These are phyloP conservation scores for Penicillium argentinense DNA, from an alignment of 495 filamentous ascomycete genomes.

Conservation along the genomic window DNA sequence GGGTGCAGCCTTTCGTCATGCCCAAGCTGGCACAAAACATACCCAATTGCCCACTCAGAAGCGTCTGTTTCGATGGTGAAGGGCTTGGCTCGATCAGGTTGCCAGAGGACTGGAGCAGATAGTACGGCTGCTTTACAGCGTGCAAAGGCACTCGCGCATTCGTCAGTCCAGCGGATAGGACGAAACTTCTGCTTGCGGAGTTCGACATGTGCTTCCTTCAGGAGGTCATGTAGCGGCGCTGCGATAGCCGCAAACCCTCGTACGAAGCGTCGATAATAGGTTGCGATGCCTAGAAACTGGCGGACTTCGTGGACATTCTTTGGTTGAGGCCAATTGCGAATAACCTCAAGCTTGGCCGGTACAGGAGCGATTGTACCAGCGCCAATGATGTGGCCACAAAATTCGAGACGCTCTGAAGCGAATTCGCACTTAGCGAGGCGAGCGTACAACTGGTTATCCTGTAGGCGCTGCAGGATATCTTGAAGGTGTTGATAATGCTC, in stretches of 20 bases:
- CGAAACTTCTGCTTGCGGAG: conserved; percentile 7
- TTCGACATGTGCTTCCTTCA: conserved; percentile 8
- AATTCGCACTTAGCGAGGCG: conserved; percentile 3
- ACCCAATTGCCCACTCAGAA: conserved; percentile 5
- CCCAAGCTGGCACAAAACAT: conserved; percentile 4
- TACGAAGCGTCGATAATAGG: conserved; percentile 16
- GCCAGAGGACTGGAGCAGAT: no score
- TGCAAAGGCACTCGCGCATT: no score
- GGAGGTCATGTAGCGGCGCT: conserved; percentile 2
- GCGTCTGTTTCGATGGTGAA: conserved; percentile 16
- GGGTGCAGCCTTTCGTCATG: conserved; percentile 2
- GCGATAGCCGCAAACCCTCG: conserved; percentile 5
- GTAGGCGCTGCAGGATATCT: background rate
- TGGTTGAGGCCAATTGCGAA: conserved; percentile 5
- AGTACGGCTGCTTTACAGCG: no score
- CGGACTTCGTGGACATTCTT: conserved; percentile 13
- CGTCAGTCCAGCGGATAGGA: conserved; percentile 1
- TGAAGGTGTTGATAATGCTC: background rate
- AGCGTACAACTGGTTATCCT: background rate
- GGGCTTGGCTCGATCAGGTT: conserved; percentile 7
- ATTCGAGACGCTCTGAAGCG: no score
- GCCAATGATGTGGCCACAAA: conserved; percentile 5
- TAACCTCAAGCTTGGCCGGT: conserved; percentile 12
- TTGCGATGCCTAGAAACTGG: conserved; percentile 9
- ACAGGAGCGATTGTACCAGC: no score